These are phyloP conservation scores for Yamadazyma laniorum DNA, from an alignment of 805 yeast species.

Conservation along the genomic window DNA sequence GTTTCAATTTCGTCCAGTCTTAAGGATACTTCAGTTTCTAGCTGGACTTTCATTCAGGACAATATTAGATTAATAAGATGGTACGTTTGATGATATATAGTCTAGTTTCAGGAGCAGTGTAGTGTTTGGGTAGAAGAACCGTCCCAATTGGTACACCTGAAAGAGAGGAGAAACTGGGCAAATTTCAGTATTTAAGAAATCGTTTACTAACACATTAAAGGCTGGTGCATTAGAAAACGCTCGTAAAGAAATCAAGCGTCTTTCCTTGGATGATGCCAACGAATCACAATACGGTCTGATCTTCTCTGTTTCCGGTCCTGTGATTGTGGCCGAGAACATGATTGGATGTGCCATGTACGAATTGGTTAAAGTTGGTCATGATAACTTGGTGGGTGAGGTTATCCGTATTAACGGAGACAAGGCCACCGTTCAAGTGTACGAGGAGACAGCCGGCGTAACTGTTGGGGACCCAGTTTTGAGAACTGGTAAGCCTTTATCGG, in stretches of 20 bases:
- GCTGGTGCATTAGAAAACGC: slow-evolving; percentile 98
- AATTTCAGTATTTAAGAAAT: too few species aligned
- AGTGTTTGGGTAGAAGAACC: too few species aligned
- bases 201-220: slow-evolving; percentile 38
- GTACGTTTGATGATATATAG: too few species aligned
- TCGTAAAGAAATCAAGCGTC: slow-evolving; percentile 85
- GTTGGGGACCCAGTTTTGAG: slow-evolving; percentile 98
- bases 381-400: slow-evolving; percentile 95
- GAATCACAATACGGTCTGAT: slow-evolving; percentile 86
- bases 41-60: neutral
- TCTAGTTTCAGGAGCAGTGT: too few species aligned
- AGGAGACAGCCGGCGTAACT: slow-evolving; percentile 98
- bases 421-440: slow-evolving; percentile 98
- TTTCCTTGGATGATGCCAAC: slow-evolving; percentile 65
- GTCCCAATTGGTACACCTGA: too few species aligned
- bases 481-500: slow-evolving; percentile 98
- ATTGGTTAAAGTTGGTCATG: slow-evolving; percentile 96
- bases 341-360: slow-evolving; percentile 99
- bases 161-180: too few species aligned
- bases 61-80: neutral
- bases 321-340: slow-evolving; percentile 96
- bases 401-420: slow-evolving; percentile 95
- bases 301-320: slow-evolving; percentile 97
- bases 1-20: slow-evolving; percentile 6
- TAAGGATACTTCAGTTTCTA: slow-evolving; percentile 1